Evolutionary conservation across 148 eudicot species (phyloP), one percentile per base, ranked within the genome.

Genomic region (Euryodendron excelsum): DNA sequence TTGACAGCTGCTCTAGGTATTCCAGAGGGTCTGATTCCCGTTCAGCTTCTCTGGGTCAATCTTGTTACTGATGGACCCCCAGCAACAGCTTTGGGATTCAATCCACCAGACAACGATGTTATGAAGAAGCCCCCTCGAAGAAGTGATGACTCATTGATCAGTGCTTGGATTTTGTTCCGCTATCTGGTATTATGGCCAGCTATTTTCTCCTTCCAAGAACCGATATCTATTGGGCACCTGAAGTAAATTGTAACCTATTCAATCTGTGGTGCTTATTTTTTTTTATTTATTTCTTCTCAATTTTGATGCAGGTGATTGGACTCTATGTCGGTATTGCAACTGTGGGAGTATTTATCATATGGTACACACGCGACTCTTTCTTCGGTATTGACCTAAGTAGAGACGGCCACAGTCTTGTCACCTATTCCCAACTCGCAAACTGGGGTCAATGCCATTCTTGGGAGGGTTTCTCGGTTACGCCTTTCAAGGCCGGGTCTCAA

Each of bases 11-110:
- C 94, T 77, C 77, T 94, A 77, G 98, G 98, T 71, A 94, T 94
- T 80, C 98, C 98, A 0, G 98, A 94, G 74, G 96, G 98, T 71
- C 86, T 94, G 55, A 94, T 94, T 59, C 97, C 98, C 34, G 98
- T 94, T 82, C 97, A 94, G 90, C 98, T 94, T 84, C 86, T 94
- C 39, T 94, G 98, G 98, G 98, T 94, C 82, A 94, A 94, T 87
- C 85, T 94, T 72, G 98, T 94, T 37, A 94, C 98, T 60, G 98
- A 94, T 84, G 98, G 97, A 36, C 98, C 98, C 73, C 98, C 98
- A 48, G 98, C 98, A 6, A 94, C 98, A 63, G 98, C 98, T 78
- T 87, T 94, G 89, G 98, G 98, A 68, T 94, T 94, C 75, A 94
- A 94, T 88, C 97, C 98, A 80, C 94, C 98, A 50, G 98, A 94